These are phyloP conservation scores for Centrapalus pauciflorus DNA, from an alignment of 129 eudicot genomes.

Conservation along the genomic window DNA sequence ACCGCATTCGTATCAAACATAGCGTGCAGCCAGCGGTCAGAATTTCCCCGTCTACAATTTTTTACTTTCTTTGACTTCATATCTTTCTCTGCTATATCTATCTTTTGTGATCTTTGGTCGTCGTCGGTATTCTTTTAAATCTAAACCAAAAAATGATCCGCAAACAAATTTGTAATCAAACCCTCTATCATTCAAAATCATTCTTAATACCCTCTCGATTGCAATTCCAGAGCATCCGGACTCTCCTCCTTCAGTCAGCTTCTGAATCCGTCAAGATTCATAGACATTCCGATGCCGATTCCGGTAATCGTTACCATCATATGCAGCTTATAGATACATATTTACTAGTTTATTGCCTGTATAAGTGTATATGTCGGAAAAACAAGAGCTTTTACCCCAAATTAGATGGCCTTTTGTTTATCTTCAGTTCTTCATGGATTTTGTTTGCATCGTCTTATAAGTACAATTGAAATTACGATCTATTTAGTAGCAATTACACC, in stretches of 20 bases:
- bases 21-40: too few species aligned
- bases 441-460: too few species aligned
- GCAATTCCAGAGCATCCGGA: conserved; percentile 40
- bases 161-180: conserved; percentile 33
- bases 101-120: neutral
- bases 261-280: conserved; percentile 57
- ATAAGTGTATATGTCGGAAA: neutral
- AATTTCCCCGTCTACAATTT: too few species aligned
- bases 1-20: too few species aligned
- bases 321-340: neutral
- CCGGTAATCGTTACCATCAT: conserved; percentile 40
- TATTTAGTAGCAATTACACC: too few species aligned
- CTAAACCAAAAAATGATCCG: conserved; percentile 32
- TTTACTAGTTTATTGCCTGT: neutral
- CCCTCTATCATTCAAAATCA: conserved; percentile 23
- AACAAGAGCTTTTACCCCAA: neutral
- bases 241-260: conserved; percentile 65
- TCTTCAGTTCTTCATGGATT: too few species aligned
- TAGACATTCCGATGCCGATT: conserved; percentile 56
- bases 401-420: neutral
- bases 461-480: neutral
- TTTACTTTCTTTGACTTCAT: neutral
- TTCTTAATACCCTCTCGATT: conserved; percentile 22
- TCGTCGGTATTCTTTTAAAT: neutral
- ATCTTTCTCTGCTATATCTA: conserved; percentile 8